These are phyloP conservation scores for Mortierella antarctica DNA, from an alignment of 192 early-diverging fungal genomes.

Conservation along the genomic window DNA sequence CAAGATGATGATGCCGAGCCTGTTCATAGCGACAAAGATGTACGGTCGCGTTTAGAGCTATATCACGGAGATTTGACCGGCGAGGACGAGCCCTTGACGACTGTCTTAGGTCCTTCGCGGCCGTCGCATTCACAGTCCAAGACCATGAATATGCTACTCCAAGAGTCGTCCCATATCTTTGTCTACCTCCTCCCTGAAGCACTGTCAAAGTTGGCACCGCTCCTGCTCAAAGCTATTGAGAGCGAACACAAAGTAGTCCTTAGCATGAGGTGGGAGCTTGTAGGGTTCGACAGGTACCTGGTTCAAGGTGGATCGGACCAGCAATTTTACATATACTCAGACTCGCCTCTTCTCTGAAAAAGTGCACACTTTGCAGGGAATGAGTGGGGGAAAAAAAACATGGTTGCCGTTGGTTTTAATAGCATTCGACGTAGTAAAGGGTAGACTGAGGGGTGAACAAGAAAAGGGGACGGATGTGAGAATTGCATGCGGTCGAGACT, in stretches of 20 bases:
- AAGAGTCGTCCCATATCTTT: conserved; percentile 28
- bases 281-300: conserved; percentile 12
- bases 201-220: conserved; percentile 16
- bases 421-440: background rate
- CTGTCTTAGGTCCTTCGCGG: background rate
- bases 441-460: background rate
- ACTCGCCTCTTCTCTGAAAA: background rate
- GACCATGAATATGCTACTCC: conserved; percentile 17
- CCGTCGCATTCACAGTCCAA: background rate
- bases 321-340: conserved; percentile 27
- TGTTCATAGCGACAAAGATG: background rate
- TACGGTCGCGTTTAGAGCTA: conserved; percentile 22
- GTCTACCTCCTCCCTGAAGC: conserved; percentile 45
- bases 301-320: conserved; percentile 9
- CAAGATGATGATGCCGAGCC: background rate
- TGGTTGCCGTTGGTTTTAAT: conserved; percentile 1
- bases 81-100: conserved; percentile 1
- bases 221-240: conserved; percentile 15
- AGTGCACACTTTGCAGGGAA: background rate
- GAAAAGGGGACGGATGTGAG: background rate
- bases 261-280: conserved; percentile 46
- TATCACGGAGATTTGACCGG: conserved; percentile 34
- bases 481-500: background rate
- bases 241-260: conserved; percentile 20
- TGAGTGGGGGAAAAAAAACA: background rate